These are phyloP conservation scores for Poa annua DNA, from an alignment of 176 grass and related monocot genomes.

Conservation along the genomic window DNA sequence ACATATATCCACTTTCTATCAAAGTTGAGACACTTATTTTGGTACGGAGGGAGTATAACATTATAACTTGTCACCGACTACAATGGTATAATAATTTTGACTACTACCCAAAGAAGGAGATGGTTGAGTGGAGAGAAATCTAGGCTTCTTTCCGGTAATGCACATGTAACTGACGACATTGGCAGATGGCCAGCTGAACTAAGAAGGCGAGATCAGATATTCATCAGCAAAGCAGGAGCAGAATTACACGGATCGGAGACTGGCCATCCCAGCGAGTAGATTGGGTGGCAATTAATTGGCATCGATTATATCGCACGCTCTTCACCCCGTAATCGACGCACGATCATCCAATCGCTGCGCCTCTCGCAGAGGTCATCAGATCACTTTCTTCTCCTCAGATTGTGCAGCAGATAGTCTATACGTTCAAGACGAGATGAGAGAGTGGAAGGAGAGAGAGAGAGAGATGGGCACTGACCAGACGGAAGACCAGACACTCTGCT, in stretches of 20 bases:
- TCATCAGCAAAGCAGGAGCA: background rate
- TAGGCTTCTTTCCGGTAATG: background rate
- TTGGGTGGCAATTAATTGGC: background rate
- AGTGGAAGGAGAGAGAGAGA: background rate
- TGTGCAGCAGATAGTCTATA: background rate
- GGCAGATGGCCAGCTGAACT: background rate
- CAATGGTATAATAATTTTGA: background rate
- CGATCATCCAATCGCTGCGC: background rate
- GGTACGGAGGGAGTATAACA: too few relatives aligned
- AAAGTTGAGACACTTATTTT: too few relatives aligned
- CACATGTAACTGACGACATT: background rate
- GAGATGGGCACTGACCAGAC: background rate
- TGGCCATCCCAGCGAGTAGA: constrained; percentile 6
- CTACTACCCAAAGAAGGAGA: constrained; percentile 21
- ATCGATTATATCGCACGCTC: constrained; percentile 25
- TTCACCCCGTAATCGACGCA: constrained; percentile 31
- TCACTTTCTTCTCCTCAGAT: background rate
- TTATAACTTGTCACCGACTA: background rate
- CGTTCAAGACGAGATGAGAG: background rate
- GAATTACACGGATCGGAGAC: background rate
- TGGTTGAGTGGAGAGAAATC: background rate
- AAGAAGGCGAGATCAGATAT: constrained; percentile 10
- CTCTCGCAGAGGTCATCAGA: background rate
- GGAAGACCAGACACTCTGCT: background rate
- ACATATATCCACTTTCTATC: too few relatives aligned